Evolutionary conservation across 306 rosid species (phyloP).

Genomic region (Gastrolobium villosum): DNA sequence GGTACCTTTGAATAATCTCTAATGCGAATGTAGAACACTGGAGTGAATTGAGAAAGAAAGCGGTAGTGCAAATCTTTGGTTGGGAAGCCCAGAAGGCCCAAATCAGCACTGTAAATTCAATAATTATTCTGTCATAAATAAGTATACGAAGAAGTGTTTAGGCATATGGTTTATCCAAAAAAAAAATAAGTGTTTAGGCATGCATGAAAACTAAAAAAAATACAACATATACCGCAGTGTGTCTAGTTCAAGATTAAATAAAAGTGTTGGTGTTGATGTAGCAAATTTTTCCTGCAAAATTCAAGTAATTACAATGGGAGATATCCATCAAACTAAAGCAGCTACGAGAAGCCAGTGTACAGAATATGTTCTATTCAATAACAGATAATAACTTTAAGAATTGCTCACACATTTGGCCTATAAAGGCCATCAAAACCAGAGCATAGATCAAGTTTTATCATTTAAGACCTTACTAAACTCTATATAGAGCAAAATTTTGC

Average conservation of each 20-base stretch:
- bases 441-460: conserved; percentile 28
- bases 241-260: conserved; percentile 95
- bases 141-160: conserved; percentile 28
- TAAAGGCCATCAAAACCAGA: conserved; percentile 39
- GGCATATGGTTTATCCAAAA: not conserved
- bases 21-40: conserved; percentile 88
- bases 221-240: conserved; percentile 75
- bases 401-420: conserved; percentile 31
- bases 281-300: conserved; percentile 88
- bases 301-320: conserved; percentile 44
- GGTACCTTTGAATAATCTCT: conserved; percentile 94
- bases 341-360: conserved; percentile 22
- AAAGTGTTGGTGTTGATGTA: conserved; percentile 75
- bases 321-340: conserved; percentile 43
- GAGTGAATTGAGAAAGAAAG: conserved; percentile 94
- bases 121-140: conserved; percentile 48
- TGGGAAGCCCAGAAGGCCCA: conserved; percentile 94
- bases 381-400: conserved; percentile 34
- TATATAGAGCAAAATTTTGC: not conserved
- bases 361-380: conserved; percentile 11
- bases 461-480: conserved; percentile 22
- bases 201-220: conserved; percentile 34
- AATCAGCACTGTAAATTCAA: conserved; percentile 90
- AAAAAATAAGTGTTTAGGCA: conserved; percentile 19
- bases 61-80: conserved; percentile 92